Evolutionary conservation across 352 stramenopile genomes (phyloP), one percentile per base, ranked within the genome.

Genomic region (Pythium plurisporium): DNA sequence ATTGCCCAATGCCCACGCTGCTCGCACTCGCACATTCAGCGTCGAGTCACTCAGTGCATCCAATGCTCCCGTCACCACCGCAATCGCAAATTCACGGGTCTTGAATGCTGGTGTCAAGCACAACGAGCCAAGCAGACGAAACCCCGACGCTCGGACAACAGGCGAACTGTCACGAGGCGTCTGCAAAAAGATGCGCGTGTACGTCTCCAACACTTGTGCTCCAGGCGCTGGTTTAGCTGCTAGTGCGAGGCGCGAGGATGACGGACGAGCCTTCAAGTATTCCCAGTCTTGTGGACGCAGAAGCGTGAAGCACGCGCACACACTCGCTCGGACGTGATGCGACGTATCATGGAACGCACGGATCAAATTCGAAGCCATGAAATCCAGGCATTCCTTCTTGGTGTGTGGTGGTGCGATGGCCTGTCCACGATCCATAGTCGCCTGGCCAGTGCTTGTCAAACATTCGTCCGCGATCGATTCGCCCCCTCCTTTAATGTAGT

Each of bases 251-350:
- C 73, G 55, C 3, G 63, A 70, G 11, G 56, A 53, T 27, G 56
- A 63, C 5, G 63, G 56, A 0, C 63, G 51, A 10, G 74, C 68
- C 44, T 78, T 59, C 19, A 95, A 55, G 42, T 74, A 73, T 2
- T 55, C 46, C 85, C 85, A 95, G 36, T 95, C 82, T 43, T 69
- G 62, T 30, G 74, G 55, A 4, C 77, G 76, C n/a, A 95, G 60
- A 19, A 95, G 64, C 2, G 85, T 95, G 44, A 92, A 95, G 59
- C 85, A 95, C 4, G 81, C 79, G n/a, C 85, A 95, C 3, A 95
- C 82, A 43, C 85, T 92, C 3, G 85, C 83, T 15, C 85, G 85
- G 0, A 95, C 85, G 60, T 95, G 85, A 42, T 95, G 83, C 8
- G 85, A 95, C 0, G 82, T 86, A 45, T 95, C 85, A 23, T 87